Base-by-base conservation (phyloP, 176 grass and related monocot genomes). In the Carex cristatella region DNA sequence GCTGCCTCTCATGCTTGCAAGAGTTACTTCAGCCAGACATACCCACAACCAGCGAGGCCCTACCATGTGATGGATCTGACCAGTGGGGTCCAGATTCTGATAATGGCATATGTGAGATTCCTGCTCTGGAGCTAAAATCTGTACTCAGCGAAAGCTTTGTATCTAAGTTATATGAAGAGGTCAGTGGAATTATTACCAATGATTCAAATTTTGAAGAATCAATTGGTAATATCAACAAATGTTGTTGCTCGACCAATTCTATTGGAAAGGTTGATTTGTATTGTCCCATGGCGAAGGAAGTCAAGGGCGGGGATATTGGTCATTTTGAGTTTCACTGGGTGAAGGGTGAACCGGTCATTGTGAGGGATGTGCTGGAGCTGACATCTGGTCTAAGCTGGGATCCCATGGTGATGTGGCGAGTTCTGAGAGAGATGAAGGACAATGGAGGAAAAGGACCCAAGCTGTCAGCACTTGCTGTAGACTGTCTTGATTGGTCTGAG, bases 381-480 rank as follows among this genome's bases (percentile, higher is more conserved):
- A 89, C 90, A 46, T 92, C 92, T 85, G 92, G 94, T 8, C 76
- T 97, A 80, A 97, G 94, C 87, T 97, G 94, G 94, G 94, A 94
- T 46, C 94, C 92, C 10, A 92, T 92, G 90, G 92, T 97, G 83
- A 97, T 97, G 92, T 97, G 94, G 94, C 85, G 94, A 3, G 92
- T 90, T 7, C 77, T 97, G 46, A 66, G 94, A 79, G 90, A 97
- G 71, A 89, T 9, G 81, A 92, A 32, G 32, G 37, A 84, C 4
- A 90, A 72, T 13, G 88, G 80, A 51, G 23, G 38, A 0, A 15
- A 53, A 78, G 9, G 63, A 2, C 85, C 92, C 7, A 62, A 86
- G 0, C 49, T 92, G 5, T 28, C 65, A 18, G 88, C 91, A 68
- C n/a, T 49, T 23, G 92, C 90, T 79, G 75, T 91, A 64, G 88